phyloP scores from a whole-genome alignment of 306 rosid species.

The Lupinus albus region DNA sequence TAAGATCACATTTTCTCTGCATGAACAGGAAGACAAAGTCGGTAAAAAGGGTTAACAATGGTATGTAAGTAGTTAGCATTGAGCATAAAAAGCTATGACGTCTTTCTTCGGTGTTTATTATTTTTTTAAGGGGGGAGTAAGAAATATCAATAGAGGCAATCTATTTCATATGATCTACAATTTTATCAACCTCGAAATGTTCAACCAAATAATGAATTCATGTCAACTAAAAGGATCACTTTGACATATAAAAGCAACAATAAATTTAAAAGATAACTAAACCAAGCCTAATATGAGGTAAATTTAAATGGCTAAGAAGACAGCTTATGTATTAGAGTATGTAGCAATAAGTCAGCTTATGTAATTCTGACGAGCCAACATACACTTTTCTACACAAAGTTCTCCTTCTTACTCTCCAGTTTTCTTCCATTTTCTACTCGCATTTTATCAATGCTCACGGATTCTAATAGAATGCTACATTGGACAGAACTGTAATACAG shows the following conservation, averaged over 20 bases:
- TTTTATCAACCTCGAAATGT: conserved; percentile 17
- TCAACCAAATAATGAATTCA: conserved; percentile 12
- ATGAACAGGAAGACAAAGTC: conserved; percentile 36
- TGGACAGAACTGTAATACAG: conserved; percentile 18
- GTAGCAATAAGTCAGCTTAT: too few relatives aligned
- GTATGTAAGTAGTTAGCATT: neutral
- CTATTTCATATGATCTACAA: neutral
- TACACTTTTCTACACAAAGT: too few relatives aligned
- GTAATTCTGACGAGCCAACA: too few relatives aligned
- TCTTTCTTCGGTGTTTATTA: neutral
- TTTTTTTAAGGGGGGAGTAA: neutral
- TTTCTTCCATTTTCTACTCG: too few relatives aligned
- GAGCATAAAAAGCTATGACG: conserved; percentile 23
- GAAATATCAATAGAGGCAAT: conserved; percentile 1
- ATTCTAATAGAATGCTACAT: neutral
- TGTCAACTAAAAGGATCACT: neutral
- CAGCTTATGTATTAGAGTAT: neutral
- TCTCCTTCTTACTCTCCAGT: too few relatives aligned
- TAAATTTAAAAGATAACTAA: conserved; percentile 1
- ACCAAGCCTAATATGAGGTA: neutral
- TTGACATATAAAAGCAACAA: conserved; percentile 8
- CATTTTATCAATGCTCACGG: too few relatives aligned
- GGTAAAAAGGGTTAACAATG: conserved; percentile 13
- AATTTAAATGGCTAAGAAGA: conserved; percentile 14
- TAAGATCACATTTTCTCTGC: conserved; percentile 97